A percentile compares a stretch with the other conserved stretches of the same genome.
These are phyloP conservation scores for Xylaria intraflava DNA, from an alignment of 495 filamentous ascomycete species.

Conservation along the genomic window DNA sequence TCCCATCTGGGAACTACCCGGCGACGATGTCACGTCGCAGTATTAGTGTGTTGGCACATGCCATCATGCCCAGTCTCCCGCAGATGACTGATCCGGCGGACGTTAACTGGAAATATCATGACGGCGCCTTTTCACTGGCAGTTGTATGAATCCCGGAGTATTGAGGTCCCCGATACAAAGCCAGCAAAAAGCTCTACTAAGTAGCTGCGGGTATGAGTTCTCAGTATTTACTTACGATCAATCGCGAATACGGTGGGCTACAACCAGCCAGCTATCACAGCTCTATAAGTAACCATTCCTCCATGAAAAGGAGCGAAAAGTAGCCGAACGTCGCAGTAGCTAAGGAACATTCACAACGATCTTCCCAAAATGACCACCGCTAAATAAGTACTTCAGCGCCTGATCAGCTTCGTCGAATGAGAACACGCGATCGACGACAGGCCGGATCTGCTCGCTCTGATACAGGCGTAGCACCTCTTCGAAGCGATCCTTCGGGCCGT, in stretches of 20 bases:
- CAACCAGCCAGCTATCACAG: too few relatives aligned
- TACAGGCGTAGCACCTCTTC: slow-evolving; percentile 31
- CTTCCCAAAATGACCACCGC: slow-evolving; percentile 42
- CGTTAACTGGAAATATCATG: not conserved
- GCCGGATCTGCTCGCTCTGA: slow-evolving; percentile 28
- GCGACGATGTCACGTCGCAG: not conserved
- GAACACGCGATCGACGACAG: slow-evolving; percentile 34
- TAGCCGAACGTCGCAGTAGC: not conserved
- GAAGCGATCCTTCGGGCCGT: slow-evolving; percentile 31
- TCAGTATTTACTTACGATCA: too few relatives aligned
- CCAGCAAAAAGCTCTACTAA: too few relatives aligned
- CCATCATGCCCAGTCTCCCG: not conserved
- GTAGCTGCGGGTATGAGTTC: too few relatives aligned
- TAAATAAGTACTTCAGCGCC: slow-evolving; percentile 40
- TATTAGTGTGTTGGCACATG: not conserved
- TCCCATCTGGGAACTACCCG: not conserved
- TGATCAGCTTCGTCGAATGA: slow-evolving; percentile 32
- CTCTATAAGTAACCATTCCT: too few relatives aligned
- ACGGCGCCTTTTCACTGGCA: too few relatives aligned
- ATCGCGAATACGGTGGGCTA: too few relatives aligned
- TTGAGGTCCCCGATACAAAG: too few relatives aligned
- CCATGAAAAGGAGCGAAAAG: too few relatives aligned
- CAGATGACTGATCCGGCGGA: not conserved
- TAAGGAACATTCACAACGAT: slow-evolving; percentile 32
- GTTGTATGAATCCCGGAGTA: too few relatives aligned